A percentile compares a stretch with the other conserved stretches of the same genome.
Conservation (phyloP, 2,329 filamentous ascomycete species). For the Colletotrichum orbiculare region DNA sequence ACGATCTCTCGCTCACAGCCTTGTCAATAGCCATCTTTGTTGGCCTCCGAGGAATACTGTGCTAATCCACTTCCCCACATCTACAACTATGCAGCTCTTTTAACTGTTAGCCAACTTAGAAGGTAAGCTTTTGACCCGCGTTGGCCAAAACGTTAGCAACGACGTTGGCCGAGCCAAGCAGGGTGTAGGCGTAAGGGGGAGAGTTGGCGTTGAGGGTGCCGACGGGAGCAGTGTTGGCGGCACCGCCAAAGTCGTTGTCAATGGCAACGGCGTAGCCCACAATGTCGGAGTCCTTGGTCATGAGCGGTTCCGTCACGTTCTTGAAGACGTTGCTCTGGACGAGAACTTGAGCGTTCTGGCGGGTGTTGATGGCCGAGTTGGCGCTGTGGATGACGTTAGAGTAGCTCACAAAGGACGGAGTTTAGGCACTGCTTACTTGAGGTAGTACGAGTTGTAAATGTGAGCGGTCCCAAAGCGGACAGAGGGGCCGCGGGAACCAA, state of each 20-base stretch:
- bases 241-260: conserved; percentile 30
- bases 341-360: conserved; percentile 62
- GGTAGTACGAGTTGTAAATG: conserved; percentile 55
- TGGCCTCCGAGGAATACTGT: conserved; percentile 62
- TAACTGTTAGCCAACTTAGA: conserved; percentile 1
- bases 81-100: no score
- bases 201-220: conserved; percentile 60
- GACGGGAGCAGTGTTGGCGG: conserved; percentile 33
- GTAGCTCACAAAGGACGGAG: no score
- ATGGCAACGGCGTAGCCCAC: conserved; percentile 30
- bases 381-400: conserved; percentile 40
- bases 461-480: conserved; percentile 73
- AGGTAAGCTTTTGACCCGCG: conserved; percentile 47
- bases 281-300: conserved; percentile 31
- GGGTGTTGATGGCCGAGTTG: conserved; percentile 63
- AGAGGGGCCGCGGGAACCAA: conserved; percentile 69
- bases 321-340: conserved; percentile 59
- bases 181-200: conserved; percentile 58
- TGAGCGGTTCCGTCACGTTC: conserved; percentile 47
- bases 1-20: no score
- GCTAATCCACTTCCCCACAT: no score
- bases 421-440: conserved; percentile 29
- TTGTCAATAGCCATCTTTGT: conserved; percentile 45
- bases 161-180: conserved; percentile 58
- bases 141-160: conserved; percentile 49